Percentiles rank a stretch among this genome's conserved stretches.
phyloP scores from a whole-genome alignment of 441 rosid genomes.

The Erodium trifolium region DNA sequence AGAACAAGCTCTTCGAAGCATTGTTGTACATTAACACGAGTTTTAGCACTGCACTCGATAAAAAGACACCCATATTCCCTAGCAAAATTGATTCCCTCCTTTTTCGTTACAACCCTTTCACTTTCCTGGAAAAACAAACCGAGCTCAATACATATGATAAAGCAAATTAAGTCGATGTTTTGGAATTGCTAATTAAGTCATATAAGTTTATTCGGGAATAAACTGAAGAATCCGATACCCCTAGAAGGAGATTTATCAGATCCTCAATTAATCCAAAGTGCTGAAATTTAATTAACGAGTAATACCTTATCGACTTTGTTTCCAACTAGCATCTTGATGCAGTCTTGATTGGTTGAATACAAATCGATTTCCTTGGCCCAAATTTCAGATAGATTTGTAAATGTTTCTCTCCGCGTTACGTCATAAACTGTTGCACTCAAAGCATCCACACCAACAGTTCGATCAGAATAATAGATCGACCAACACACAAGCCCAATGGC shows the following conservation, averaged over 20 bases:
- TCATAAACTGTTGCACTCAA: conserved; percentile 40
- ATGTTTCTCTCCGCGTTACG: conserved; percentile 65
- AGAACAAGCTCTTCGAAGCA: conserved; percentile 76
- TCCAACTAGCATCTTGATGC: conserved; percentile 67
- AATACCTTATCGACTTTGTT: conserved; percentile 65
- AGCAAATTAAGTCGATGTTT: neutral
- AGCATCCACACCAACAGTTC: conserved; percentile 6
- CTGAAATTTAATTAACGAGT: neutral
- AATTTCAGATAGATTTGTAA: conserved; percentile 58
- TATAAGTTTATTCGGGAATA: neutral
- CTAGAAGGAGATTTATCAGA: too few relatives aligned
- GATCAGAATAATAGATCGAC: neutral
- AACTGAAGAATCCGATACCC: too few relatives aligned
- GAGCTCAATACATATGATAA: conserved; percentile 5
- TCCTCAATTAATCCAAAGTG: too few relatives aligned
- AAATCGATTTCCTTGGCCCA: conserved; percentile 74
- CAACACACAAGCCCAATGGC: too few relatives aligned
- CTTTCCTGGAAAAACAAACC: conserved; percentile 43
- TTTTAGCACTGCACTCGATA: conserved; percentile 71
- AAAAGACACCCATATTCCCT: conserved; percentile 61
- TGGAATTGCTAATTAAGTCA: neutral
- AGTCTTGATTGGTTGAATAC: conserved; percentile 26
- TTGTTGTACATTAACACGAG: conserved; percentile 62
- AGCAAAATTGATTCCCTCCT: conserved; percentile 64
- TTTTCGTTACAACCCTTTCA: conserved; percentile 62